A percentile compares a stretch with the other conserved stretches of the same genome.
These are phyloP conservation scores for Metrosideros polymorpha DNA, from an alignment of 441 rosid species.

Conservation along the genomic window DNA sequence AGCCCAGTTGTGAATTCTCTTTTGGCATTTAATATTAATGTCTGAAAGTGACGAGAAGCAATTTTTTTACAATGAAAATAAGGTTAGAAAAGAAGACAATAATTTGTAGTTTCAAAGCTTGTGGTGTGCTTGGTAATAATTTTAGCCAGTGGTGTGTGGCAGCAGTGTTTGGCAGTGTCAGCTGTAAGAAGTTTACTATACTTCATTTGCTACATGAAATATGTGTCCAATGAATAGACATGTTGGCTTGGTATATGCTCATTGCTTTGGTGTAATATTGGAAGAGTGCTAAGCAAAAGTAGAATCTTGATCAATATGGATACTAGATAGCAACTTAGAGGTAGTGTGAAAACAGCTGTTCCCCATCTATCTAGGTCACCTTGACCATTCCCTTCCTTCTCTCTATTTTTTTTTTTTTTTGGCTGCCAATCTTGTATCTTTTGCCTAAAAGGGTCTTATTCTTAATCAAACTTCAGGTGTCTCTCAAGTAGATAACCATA, in stretches of 20 bases:
- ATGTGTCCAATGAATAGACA: not conserved
- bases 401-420: no score
- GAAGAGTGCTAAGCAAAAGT: not conserved
- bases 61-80: not conserved
- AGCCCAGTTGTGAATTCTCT: not conserved
- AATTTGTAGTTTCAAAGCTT: not conserved
- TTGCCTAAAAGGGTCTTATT: not conserved
- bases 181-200: not conserved
- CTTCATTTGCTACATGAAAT: not conserved
- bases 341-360: not conserved
- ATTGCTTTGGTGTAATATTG: not conserved
- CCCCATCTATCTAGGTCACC: not conserved
- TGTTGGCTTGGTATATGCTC: not conserved
- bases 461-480: not conserved
- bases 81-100: not conserved
- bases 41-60: not conserved
- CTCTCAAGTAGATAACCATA: conserved; percentile 34
- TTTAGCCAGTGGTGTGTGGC: not conserved
- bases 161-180: not conserved
- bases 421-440: not conserved
- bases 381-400: not conserved
- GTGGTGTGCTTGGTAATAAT: not conserved
- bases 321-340: not conserved
- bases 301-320: not conserved
- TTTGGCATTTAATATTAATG: not conserved